Evolutionary conservation across 805 yeast species (phyloP).

Genomic region (Candida xiaguanensis): DNA sequence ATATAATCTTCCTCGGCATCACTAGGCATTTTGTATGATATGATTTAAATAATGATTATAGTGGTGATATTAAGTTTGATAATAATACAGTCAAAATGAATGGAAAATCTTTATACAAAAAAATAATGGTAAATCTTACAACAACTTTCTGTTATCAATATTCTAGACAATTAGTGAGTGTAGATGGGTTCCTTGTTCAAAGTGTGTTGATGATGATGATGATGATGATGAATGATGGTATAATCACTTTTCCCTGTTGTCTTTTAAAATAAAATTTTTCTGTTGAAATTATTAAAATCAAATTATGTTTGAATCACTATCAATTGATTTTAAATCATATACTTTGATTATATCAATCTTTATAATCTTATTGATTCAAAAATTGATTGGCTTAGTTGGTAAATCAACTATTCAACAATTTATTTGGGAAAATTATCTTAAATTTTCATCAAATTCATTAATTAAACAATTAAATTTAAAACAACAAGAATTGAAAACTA

Average conservation of each 20-base stretch:
- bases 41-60: not conserved
- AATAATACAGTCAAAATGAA: not conserved
- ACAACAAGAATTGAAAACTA: slow-evolving; percentile 42
- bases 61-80: not conserved
- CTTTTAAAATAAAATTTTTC: not conserved
- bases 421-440: slow-evolving; percentile 37
- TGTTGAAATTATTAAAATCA: not conserved
- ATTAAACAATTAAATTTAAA: slow-evolving; percentile 19
- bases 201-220: not conserved
- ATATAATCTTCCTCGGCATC: slow-evolving; percentile 54
- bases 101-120: not conserved
- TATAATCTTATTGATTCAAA: slow-evolving; percentile 33
- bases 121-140: not conserved
- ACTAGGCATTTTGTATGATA: slow-evolving; percentile 26
- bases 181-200: not conserved
- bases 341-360: slow-evolving; percentile 32
- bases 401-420: slow-evolving; percentile 25
- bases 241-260: not conserved
- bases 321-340: slow-evolving; percentile 29
- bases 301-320: not conserved
- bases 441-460: slow-evolving; percentile 10
- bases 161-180: not conserved
- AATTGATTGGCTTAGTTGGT: slow-evolving; percentile 35
- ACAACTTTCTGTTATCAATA: not conserved
- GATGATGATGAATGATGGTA: not conserved